Evolutionary conservation across 2,329 filamentous ascomycete species (phyloP), one percentile per base, ranked within the genome.

Genomic region (Aspergillus candidus): DNA sequence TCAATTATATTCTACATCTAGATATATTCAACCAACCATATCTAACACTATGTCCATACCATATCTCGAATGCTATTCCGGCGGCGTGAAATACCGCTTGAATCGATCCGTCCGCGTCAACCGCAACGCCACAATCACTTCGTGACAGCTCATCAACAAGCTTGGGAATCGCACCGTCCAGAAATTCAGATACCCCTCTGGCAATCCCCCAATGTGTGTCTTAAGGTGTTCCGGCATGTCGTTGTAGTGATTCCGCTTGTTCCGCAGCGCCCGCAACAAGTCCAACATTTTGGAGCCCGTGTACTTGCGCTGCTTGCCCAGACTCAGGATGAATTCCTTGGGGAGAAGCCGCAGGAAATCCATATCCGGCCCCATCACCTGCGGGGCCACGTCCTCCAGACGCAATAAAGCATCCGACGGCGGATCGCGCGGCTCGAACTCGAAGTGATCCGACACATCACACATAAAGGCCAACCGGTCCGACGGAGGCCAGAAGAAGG

Each of bases 171-270:
- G 75, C 6, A 78, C 72, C 0, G 85, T 86, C 87, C 89, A 96
- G 60, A 94, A 95, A 10, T 74, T 75, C 35, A 95, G 71, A 60
- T 95, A 96, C 0, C 87, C 88, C 11, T 88, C 83, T 0, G 88
- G 85, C 47, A 91, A 62, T 7, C 82, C 70, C 0, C 88, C 89
- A 0, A 95, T 86, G 55, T 77, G 74, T 39, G 73, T 73, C 67
- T 84, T 91, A 50, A 95, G 77, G 38, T 80, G 71, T 11, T 90
- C 86, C 6, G 86, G 78, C 87, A 98, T 91, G 64, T 98, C 93
- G 60, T 95, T 90, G 63, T 96, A 98, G 62, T 98, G 93, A 52
- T 97, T 95, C 58, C 86, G 87, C 78, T 98, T 98, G 69, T 98
- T 98, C 17, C 93, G 77, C 44, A 98, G 72, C 1, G 91, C 93